phyloP scores from a whole-genome alignment of 139 green algal species.

The Zygnema circumcarinatum region DNA sequence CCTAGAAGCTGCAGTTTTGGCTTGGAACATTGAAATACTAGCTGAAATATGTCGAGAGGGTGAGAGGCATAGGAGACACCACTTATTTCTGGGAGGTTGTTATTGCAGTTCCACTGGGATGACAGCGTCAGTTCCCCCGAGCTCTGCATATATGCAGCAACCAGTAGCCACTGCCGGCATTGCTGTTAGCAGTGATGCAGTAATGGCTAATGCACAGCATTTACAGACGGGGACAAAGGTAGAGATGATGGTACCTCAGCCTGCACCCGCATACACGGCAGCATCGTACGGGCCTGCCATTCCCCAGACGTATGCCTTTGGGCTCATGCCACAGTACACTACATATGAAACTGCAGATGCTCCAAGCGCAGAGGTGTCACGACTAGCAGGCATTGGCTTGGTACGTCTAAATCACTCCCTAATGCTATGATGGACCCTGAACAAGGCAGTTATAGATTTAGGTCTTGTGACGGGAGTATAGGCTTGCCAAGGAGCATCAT shows the following conservation, averaged over 20 bases:
- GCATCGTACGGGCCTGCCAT: neutral
- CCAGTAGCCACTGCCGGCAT: neutral
- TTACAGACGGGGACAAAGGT: neutral
- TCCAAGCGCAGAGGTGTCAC: neutral
- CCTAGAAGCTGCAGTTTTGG: too few species aligned
- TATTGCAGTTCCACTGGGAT: neutral
- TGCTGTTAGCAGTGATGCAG: neutral
- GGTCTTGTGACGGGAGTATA: too few species aligned
- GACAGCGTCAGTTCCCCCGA: neutral
- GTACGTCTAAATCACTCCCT: neutral
- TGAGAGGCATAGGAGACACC: too few species aligned
- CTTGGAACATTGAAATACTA: too few species aligned
- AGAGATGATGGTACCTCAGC: neutral
- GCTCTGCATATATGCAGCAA: neutral
- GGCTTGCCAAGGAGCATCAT: too few species aligned
- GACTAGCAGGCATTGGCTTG: conserved; percentile 5
- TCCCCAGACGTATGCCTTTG: neutral
- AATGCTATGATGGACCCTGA: too few species aligned
- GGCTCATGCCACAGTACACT: conserved; percentile 1
- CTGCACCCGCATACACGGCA: neutral
- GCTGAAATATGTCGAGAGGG: too few species aligned
- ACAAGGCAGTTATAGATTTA: too few species aligned
- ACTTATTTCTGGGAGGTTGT: too few species aligned
- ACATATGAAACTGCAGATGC: conserved; percentile 5
- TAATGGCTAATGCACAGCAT: neutral